Evolutionary conservation across 1,139 yeast species (phyloP).

Genomic region (Hansenula anomala): DNA sequence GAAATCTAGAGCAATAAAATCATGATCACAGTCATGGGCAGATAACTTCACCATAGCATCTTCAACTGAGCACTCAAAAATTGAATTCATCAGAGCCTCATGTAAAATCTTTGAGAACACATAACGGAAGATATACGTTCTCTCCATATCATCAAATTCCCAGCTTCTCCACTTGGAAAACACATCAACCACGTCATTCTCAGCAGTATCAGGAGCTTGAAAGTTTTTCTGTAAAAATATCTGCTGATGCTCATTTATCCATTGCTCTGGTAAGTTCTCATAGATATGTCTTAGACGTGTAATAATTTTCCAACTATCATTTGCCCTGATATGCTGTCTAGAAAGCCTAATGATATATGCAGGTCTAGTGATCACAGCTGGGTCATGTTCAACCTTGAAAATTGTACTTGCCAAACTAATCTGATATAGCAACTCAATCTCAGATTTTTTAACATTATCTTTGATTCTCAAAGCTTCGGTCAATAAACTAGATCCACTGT

Average conservation of each 20-base stretch:
- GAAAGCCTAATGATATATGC: conserved; percentile 73
- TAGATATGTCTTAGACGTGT: conserved; percentile 73
- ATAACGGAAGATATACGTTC: conserved; percentile 46
- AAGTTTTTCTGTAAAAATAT: conserved; percentile 17
- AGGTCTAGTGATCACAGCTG: conserved; percentile 86
- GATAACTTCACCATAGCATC: conserved; percentile 21
- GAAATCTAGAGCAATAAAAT: neutral
- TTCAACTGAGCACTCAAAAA: conserved; percentile 13
- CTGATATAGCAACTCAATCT: conserved; percentile 44
- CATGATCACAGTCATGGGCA: conserved; percentile 12
- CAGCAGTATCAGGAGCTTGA: conserved; percentile 47
- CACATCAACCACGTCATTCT: conserved; percentile 46
- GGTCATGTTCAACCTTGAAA: conserved; percentile 69
- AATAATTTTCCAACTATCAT: conserved; percentile 84
- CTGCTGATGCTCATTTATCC: conserved; percentile 32
- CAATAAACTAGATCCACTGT: conserved; percentile 24
- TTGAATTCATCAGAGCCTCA: neutral
- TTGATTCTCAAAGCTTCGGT: conserved; percentile 9
- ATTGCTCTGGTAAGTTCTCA: conserved; percentile 50
- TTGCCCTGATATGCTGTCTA: conserved; percentile 68
- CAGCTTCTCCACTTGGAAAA: conserved; percentile 88
- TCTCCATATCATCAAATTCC: conserved; percentile 65
- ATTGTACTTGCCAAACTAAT: conserved; percentile 60
- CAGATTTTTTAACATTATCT: conserved; percentile 20
- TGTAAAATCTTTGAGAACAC: conserved; percentile 28